Evolutionary conservation across 164 flowering plant genomes (phyloP), one percentile per base, ranked within the genome.

Genomic region (Kingdonia uniflora): DNA sequence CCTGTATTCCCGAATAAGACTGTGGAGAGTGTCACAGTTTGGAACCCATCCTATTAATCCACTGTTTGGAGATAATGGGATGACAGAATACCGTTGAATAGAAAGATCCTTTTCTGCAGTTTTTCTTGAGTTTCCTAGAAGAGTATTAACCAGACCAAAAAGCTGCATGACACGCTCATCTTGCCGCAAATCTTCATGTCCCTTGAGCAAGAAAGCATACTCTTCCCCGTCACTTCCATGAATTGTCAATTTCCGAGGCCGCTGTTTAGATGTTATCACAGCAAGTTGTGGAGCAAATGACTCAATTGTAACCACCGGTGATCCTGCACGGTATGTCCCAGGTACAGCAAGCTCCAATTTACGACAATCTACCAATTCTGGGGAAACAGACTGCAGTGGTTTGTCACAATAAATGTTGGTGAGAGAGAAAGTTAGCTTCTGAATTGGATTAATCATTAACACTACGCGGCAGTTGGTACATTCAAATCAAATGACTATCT

Each of bases 121-220:
- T 68, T 85, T 89, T 62, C 88, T 69, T 10, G 95, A 85, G 68
- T 94, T 94, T 66, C 74, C 88, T 46, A 94, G 79, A 55, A 94
- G 71, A 42, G 99, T 94, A 68, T 94, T 94, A 43, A 89, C 99
- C 70, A 94, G 63, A 40, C 99, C 99, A 65, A 94, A 94, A 52
- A 94, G 95, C 97, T 94, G 99, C 99, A 94, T 94, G 66, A 89
- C 99, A 68, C 99, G 95, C 63, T 94, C 99, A 77, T 94, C 99
- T 74, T 94, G 99, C 49, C 99, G 87, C 50, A 94, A 63, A 56
- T 94, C 99, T 67, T 94, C 99, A 67, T 94, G 99, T 19, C 99
- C 99, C 70, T 94, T 94, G 51, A 94, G 71, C 74, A 94, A 74
- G 72, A 94, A 94, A 56, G 97, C 81, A 74, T 85, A 72, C 47